phyloP scores from a whole-genome alignment of 345 rosid genomes.

The Salix arbutifolia region DNA sequence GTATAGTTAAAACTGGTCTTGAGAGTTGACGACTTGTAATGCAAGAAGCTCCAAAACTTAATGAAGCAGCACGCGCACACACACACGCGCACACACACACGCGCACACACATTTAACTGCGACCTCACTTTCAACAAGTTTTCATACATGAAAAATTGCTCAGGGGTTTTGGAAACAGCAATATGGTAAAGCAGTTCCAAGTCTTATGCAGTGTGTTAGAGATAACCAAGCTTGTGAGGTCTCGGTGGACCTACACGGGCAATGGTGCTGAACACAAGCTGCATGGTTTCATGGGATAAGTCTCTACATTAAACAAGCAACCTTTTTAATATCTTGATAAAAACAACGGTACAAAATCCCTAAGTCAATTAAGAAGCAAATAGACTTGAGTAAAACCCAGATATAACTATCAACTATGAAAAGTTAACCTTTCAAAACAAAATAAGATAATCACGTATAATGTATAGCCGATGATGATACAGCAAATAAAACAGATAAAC shows the following conservation, averaged over 20 bases:
- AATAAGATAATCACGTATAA: background rate
- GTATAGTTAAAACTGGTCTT: too few relatives aligned
- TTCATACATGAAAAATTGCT: too few relatives aligned
- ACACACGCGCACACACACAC: too few relatives aligned
- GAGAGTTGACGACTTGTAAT: too few relatives aligned
- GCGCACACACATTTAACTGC: too few relatives aligned
- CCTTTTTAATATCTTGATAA: background rate
- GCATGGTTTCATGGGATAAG: background rate
- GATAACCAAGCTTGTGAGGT: background rate
- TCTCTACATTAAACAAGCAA: background rate
- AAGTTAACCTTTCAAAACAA: background rate
- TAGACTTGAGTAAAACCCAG: background rate
- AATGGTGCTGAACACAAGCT: background rate
- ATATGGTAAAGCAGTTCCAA: too few relatives aligned
- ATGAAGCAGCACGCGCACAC: too few relatives aligned
- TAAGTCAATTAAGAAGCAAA: background rate
- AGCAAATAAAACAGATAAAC: conserved; percentile 14
- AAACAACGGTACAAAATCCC: background rate
- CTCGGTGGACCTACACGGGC: background rate
- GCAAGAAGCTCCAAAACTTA: too few relatives aligned
- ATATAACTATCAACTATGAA: background rate
- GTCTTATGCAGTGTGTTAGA: too few relatives aligned
- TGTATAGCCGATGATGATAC: background rate
- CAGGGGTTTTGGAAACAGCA: too few relatives aligned
- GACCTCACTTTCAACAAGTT: too few relatives aligned